Base-by-base conservation (phyloP, 2,329 filamentous ascomycete genomes). In the Penicillium verrucosum region DNA sequence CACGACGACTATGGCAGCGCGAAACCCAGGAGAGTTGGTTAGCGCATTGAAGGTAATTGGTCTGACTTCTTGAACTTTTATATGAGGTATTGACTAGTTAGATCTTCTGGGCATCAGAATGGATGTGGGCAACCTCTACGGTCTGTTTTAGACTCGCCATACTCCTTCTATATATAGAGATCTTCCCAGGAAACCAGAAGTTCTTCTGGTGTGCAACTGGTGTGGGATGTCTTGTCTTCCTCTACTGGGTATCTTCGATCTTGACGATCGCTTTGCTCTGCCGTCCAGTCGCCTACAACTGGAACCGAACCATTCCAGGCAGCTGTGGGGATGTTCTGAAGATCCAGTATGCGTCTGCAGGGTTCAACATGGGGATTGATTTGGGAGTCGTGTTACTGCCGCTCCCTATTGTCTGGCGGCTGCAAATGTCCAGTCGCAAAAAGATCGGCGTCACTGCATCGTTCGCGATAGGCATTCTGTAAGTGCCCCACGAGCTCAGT, bases 91-190 rank as follows among this genome's bases (percentile, higher is more conserved):
- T 53, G n/a, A 56, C 11, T 1, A 5, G 5, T 30, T 30, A 62
- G 59, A 53, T 50, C 3, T 62, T 62, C 21, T 62, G 54, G 49
- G 53, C 58, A 23, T 62, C 60, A 3, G 58, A 62, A 44, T 62
- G 59, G 56, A 53, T 62, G 18, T 62, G 56, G 55, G 51, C 59
- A 5, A 59, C 56, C 7, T 46, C 56, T 2, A 58, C 56, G 12
- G 53, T 55, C 12, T 54, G 49, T 11, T 61, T 61, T 23, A 43
- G 60, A 16, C 47, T 61, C 1, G 54, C 53, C 4, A 62, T 61
- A 14, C 36, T 62, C 1, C 29, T 47, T 1, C 34, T 61, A 16
- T 62, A 62, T 25, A 43, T 61, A 0, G 58, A 62, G 29, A 42
- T 58, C 25, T 62, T 62, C 40, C 38, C 56, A 4, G 46, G 52